Conservation (phyloP, 192 early-diverging fungal genomes). For the Irineochytrium annulatum region DNA sequence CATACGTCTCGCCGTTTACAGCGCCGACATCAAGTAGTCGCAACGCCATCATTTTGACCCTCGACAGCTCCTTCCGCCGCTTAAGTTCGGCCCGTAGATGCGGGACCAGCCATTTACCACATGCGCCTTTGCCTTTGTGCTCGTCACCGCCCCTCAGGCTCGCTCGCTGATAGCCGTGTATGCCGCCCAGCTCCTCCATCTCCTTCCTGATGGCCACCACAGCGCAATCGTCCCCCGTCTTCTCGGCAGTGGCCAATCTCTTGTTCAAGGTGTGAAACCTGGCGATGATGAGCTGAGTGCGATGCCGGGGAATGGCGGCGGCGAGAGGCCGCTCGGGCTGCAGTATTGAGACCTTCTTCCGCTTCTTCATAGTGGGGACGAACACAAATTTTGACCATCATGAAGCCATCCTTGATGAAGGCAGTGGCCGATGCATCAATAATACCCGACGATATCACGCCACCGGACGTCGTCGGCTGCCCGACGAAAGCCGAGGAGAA, state of each 20-base stretch:
- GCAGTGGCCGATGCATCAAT: no score
- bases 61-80: background rate
- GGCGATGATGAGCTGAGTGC: slow-evolving; percentile 44
- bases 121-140: slow-evolving; percentile 73
- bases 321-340: no score
- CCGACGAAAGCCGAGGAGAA: no score
- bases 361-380: no score
- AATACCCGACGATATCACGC: no score
- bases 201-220: slow-evolving; percentile 11
- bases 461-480: no score
- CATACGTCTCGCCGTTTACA: slow-evolving; percentile 71
- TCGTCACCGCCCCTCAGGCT: slow-evolving; percentile 78
- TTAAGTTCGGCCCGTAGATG: slow-evolving; percentile 39
- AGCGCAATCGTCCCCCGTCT: slow-evolving; percentile 1
- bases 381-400: no score
- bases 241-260: slow-evolving; percentile 50
- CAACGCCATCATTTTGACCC: slow-evolving; percentile 32
- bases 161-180: slow-evolving; percentile 86
- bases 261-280: slow-evolving; percentile 80
- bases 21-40: slow-evolving; percentile 83
- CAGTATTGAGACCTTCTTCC: no score
- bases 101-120: slow-evolving; percentile 71
- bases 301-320: background rate
- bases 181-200: slow-evolving; percentile 73
- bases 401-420: no score